Evolutionary conservation across 2,329 filamentous ascomycete genomes (phyloP), one percentile per base, ranked within the genome.

Genomic region (Zymoseptoria crescenta): DNA sequence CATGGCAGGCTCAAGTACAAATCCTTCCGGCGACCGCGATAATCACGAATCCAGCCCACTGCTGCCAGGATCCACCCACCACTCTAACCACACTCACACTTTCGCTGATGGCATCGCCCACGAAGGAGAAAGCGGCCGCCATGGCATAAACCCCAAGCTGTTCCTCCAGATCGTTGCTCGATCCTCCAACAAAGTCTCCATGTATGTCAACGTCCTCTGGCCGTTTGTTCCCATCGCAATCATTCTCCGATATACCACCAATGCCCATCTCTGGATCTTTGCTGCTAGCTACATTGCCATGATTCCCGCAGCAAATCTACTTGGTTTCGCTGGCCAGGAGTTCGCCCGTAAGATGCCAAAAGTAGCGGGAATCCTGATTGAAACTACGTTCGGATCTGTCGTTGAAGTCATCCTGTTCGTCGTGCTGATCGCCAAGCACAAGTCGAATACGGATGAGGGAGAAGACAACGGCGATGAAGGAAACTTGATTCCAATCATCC

Each of bases 351-450:
- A 92, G 74, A 73, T 92, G 58, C 87, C 87, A 8, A 88, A 88
- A 67, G 88, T 91, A 7, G 74, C 85, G 30, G 86, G 85, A 16
- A 80, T 88, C 2, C 70, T 89, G 20, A 67, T 74, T 13, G 73
- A 74, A 56, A 74, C 72, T 4, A 73, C 72, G 1, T 67, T 91
- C 54, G 88, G 87, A 1, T 87, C 86, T 1, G 74, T 91, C 8
- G 89, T 94, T 52, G 90, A 95, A 72, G 87, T 94, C 59, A 83
- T 93, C 54, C 77, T 94, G 45, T 92, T 94, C 74, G 85, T 92
- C 75, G 82, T 91, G 3, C 76, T 94, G 45, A 79, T 92, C 41
- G 71, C 74, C 57, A 60, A 62, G 58, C 62, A 64, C 49, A 48
- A 61, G 48, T 50, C 60, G 10, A 56, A 60, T 9, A 62, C 62